Base-by-base conservation (phyloP, 2,329 filamentous ascomycete genomes). In the Phoma sp. region DNA sequence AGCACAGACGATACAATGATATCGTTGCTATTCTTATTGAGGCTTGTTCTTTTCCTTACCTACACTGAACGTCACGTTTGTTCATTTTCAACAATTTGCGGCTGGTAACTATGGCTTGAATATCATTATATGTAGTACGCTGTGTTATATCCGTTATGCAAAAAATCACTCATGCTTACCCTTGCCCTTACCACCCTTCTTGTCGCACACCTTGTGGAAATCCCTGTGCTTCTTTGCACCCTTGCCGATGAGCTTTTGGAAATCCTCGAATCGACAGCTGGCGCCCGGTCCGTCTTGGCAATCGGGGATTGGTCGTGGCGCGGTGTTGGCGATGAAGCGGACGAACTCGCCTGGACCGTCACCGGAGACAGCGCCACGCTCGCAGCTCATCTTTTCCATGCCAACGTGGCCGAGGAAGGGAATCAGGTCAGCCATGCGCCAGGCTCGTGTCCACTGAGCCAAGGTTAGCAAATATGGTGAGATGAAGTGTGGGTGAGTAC, bases 401-500 rank as follows among this genome's bases (percentile, higher is more conserved):
- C 85, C 87, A 9, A 89, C 77, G 64, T 90, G 88, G 19, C 82
- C 82, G 24, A 89, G 74, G 67, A 89, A 90, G 0, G 87, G 85
- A 17, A 89, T 75, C 15, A 89, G 77, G 53, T 85, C 80, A 3
- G 84, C 84, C 70, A 83, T 85, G 65, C 81, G 82, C 87, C 87
- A 89, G 2, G 82, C 83, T 15, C 87, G 84, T 29, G 81, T 79
- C 74, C 85, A 81, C 52, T 51, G 24, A 9, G 7, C 6, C 27
- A 10, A 2, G 38, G 15, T 55, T 12, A 49, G 44, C 13, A 31
- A 10, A 17, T 32, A 17, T 3, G 10, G 8, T 3, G 9, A 2
- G 15, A 2, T 6, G 1, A 15, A 12, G 7, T 7, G 9, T 19
- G 17, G 19, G 10, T 3, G 32, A 4, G 9, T 15, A 9, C 41